Percentiles rank a stretch among this genome's conserved stretches.
These are phyloP conservation scores for Neurospora terricola DNA, from an alignment of 495 filamentous ascomycete genomes.

Conservation along the genomic window DNA sequence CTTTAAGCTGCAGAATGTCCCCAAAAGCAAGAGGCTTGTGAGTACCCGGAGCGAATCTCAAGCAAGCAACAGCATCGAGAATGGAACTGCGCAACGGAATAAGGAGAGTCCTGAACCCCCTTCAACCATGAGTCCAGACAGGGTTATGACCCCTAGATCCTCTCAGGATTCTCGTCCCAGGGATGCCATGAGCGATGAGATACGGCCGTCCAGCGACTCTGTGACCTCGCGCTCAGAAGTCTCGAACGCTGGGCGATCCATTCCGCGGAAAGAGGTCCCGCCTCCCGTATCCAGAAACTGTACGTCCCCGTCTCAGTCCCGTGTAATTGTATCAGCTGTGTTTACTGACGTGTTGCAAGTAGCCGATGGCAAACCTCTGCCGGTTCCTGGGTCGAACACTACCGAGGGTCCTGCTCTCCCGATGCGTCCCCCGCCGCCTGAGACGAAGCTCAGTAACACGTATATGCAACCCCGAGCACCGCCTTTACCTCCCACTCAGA, in stretches of 20 bases:
- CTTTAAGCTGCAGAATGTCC: constrained; percentile 69
- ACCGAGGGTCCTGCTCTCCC: constrained; percentile 8
- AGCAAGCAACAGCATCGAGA: constrained; percentile 27
- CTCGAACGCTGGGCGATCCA: constrained; percentile 25
- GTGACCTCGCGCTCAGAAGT: constrained; percentile 11
- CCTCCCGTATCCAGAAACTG: constrained; percentile 25
- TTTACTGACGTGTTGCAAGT: background rate
- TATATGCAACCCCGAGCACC: constrained; percentile 56
- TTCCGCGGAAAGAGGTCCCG: constrained; percentile 40
- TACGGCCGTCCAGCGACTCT: constrained; percentile 34
- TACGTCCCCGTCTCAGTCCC: constrained; percentile 1
- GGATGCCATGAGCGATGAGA: constrained; percentile 30
- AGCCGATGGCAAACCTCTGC: constrained; percentile 33
- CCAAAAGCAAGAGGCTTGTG: constrained; percentile 52
- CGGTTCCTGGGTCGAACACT: constrained; percentile 9
- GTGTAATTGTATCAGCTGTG: background rate
- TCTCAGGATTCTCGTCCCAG: constrained; percentile 38
- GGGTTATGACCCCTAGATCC: constrained; percentile 31
- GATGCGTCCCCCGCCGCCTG: constrained; percentile 22
- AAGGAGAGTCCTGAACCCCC: constrained; percentile 18
- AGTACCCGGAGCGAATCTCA: constrained; percentile 57
- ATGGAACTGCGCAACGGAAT: constrained; percentile 17
- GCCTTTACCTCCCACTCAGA: constrained; percentile 46
- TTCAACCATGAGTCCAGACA: constrained; percentile 29
- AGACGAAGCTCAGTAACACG: constrained; percentile 41